Percentiles rank a stretch among this genome's conserved stretches.
Evolutionary conservation across 2,329 filamentous ascomycete species (phyloP).

Genomic region (Magnaporthales sp.): DNA sequence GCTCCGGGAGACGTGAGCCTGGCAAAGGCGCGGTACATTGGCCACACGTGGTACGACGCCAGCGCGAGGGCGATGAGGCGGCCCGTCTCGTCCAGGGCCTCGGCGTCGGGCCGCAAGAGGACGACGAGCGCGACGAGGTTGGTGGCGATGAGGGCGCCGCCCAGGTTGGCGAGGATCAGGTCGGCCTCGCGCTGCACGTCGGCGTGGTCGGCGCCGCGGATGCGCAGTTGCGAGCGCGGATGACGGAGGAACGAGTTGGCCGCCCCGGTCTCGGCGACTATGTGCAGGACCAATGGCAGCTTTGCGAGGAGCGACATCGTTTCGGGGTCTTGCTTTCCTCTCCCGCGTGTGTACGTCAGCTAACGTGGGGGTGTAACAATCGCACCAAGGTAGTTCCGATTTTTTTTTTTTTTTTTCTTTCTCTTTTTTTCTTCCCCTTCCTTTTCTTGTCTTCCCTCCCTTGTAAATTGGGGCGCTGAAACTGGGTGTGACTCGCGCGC

Average conservation of each 20-base stretch:
- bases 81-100: conserved; percentile 21
- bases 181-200: conserved; percentile 28
- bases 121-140: conserved; percentile 33
- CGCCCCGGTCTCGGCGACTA: conserved; percentile 19
- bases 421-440: conserved; percentile 9
- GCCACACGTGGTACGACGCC: conserved; percentile 40
- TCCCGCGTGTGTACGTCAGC: conserved; percentile 10
- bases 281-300: conserved; percentile 12
- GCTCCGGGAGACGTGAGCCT: conserved; percentile 17
- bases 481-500: neutral
- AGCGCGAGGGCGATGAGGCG: conserved; percentile 29
- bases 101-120: conserved; percentile 15
- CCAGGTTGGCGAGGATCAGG: conserved; percentile 37
- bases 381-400: conserved; percentile 11
- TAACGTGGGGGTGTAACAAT: neutral
- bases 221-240: conserved; percentile 32
- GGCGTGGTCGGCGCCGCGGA: conserved; percentile 27
- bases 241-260: conserved; percentile 35
- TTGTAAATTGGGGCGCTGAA: neutral
- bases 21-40: conserved; percentile 31
- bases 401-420: conserved; percentile 6
- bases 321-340: conserved; percentile 16
- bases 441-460: neutral
- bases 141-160: conserved; percentile 35
- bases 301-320: neutral